phyloP scores from a whole-genome alignment of 352 stramenopile genomes.

The Phytopythium boreale region DNA sequence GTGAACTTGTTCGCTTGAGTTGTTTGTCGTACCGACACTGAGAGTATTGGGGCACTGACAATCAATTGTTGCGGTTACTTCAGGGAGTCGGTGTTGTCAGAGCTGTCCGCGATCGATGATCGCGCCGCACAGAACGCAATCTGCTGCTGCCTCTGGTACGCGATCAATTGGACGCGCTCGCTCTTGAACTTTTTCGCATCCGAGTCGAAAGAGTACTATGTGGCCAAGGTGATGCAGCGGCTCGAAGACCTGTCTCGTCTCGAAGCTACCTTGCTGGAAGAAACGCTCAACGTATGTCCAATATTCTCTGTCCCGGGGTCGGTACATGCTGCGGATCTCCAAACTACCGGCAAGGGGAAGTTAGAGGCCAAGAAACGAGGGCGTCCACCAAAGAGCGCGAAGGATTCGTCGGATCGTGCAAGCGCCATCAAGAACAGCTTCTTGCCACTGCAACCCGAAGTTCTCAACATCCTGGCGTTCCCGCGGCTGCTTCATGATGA shows the following conservation, averaged over 20 bases:
- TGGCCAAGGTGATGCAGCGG: conserved; percentile 32
- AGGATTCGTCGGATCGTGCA: conserved; percentile 14
- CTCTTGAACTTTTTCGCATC: conserved; percentile 53
- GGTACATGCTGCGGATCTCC: conserved; percentile 2
- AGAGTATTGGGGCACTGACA: neutral
- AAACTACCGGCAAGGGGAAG: neutral
- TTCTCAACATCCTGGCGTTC: conserved; percentile 32
- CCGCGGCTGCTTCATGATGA: conserved; percentile 5
- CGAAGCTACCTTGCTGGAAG: conserved; percentile 38
- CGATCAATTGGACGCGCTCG: conserved; percentile 61
- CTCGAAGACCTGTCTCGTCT: conserved; percentile 40
- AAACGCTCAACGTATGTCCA: conserved; percentile 20
- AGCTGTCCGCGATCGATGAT: conserved; percentile 39
- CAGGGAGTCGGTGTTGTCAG: conserved; percentile 40
- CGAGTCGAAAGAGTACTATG: conserved; percentile 29
- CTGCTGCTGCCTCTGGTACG: conserved; percentile 47
- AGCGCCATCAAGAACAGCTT: conserved; percentile 27
- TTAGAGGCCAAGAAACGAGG: conserved; percentile 25
- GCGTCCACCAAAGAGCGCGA: conserved; percentile 18
- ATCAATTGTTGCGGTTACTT: neutral
- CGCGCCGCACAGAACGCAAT: conserved; percentile 32
- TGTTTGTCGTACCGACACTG: neutral
- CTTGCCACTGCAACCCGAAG: conserved; percentile 23
- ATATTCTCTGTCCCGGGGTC: conserved; percentile 29
- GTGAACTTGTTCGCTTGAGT: conserved; percentile 6